phyloP scores from a whole-genome alignment of 208 protist genomes.

The Acanthamoeba royreba region DNA sequence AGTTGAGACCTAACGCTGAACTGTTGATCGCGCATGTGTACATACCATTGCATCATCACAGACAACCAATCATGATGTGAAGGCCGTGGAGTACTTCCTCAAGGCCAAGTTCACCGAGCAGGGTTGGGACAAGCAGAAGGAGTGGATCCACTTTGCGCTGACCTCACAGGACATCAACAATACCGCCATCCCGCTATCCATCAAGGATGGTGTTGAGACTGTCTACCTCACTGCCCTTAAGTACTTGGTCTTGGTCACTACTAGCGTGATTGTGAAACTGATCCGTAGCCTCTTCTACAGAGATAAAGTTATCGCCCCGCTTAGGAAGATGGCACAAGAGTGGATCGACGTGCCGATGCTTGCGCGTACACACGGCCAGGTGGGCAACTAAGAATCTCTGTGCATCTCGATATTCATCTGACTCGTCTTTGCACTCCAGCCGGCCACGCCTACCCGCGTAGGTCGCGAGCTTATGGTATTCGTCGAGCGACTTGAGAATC shows the following conservation, averaged over 20 bases:
- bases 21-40: not conserved
- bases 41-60: not conserved
- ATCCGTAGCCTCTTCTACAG: not conserved
- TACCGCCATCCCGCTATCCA: slow-evolving; percentile 91
- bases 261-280: not conserved
- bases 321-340: slow-evolving; percentile 73
- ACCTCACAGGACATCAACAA: slow-evolving; percentile 97
- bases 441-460: slow-evolving; percentile 90
- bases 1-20: not conserved
- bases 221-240: slow-evolving; percentile 81
- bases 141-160: slow-evolving; percentile 96
- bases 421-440: slow-evolving; percentile 60
- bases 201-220: slow-evolving; percentile 84
- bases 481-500: slow-evolving; percentile 86
- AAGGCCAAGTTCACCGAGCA: slow-evolving; percentile 87
- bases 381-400: not conserved
- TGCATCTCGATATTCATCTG: not conserved
- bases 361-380: slow-evolving; percentile 89
- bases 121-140: slow-evolving; percentile 75
- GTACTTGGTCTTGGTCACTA: slow-evolving; percentile 45
- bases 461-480: slow-evolving; percentile 87
- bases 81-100: slow-evolving; percentile 95
- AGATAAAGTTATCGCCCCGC: slow-evolving; percentile 62
- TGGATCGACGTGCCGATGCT: slow-evolving; percentile 90
- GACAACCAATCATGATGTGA: slow-evolving; percentile 94